These are phyloP conservation scores for Phaseolus lunatus DNA, from an alignment of 306 rosid genomes.

Conservation along the genomic window DNA sequence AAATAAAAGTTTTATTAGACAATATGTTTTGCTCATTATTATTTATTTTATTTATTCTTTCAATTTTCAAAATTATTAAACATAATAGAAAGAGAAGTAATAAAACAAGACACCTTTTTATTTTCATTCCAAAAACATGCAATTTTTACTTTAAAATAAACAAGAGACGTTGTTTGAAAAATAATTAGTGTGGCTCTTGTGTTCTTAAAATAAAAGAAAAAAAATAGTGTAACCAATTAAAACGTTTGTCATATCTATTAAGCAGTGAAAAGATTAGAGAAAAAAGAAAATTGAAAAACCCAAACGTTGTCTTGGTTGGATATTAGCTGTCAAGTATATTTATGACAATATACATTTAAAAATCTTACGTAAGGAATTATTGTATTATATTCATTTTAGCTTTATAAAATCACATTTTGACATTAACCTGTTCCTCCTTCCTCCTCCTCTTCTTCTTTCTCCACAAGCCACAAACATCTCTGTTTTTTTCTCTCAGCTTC, in stretches of 20 bases:
- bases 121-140: background rate
- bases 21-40: too few relatives aligned
- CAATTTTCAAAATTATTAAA: too few relatives aligned
- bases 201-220: constrained; percentile 7
- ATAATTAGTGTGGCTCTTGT: constrained; percentile 40
- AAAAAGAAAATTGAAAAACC: background rate
- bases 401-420: constrained; percentile 57
- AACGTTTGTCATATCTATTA: background rate
- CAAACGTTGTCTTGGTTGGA: constrained; percentile 59
- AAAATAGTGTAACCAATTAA: background rate
- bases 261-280: background rate
- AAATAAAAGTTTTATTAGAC: background rate
- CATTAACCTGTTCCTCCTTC: constrained; percentile 22
- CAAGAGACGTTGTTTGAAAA: constrained; percentile 39
- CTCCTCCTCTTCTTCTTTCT: background rate
- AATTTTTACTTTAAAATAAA: background rate
- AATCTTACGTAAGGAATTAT: constrained; percentile 34
- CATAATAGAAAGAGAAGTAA: too few relatives aligned
- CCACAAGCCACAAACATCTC: background rate
- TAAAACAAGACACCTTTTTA: background rate
- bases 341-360: constrained; percentile 27
- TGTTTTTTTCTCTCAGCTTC: background rate
- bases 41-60: too few relatives aligned
- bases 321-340: constrained; percentile 83
- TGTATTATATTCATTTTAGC: constrained; percentile 37